Conservation (phyloP, 192 early-diverging fungal genomes). For the Podila verticillata region DNA sequence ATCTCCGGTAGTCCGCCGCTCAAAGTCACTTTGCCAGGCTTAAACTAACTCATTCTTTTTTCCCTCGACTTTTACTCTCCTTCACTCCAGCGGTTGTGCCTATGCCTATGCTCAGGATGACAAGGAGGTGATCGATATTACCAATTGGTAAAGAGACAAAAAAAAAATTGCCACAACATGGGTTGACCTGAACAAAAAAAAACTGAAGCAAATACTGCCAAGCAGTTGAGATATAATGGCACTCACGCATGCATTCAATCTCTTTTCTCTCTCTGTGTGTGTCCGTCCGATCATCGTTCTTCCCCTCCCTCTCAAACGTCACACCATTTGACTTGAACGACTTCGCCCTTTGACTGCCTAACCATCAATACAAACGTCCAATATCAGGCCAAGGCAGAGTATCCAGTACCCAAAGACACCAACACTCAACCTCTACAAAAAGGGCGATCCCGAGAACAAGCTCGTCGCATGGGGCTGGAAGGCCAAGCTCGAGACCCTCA, state of each 20-base stretch:
- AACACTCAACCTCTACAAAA: slow-evolving; percentile 56
- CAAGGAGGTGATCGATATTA: slow-evolving; percentile 46
- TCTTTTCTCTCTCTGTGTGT: neutral
- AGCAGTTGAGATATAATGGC: too few species aligned
- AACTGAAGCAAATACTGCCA: too few species aligned
- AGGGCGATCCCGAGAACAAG: slow-evolving; percentile 50
- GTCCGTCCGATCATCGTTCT: neutral
- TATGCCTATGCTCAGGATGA: slow-evolving; percentile 51
- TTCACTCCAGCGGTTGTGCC: slow-evolving; percentile 38
- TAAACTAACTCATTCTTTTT: slow-evolving; percentile 22
- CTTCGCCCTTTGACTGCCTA: too few species aligned
- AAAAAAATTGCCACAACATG: too few species aligned
- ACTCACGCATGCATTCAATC: neutral
- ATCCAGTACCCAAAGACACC: slow-evolving; percentile 58
- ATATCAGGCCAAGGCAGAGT: slow-evolving; percentile 49
- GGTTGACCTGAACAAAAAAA: neutral
- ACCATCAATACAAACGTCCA: too few species aligned
- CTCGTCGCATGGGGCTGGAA: slow-evolving; percentile 56
- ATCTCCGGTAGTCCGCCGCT: neutral
- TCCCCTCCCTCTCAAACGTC: neutral
- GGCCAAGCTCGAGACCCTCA: slow-evolving; percentile 51
- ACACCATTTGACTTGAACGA: neutral
- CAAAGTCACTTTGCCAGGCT: too few species aligned
- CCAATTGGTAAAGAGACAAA: slow-evolving; percentile 14
- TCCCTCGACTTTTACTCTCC: slow-evolving; percentile 38